phyloP scores from a whole-genome alignment of 371 early-diverging fungal species.

The Mortierella sp. region DNA sequence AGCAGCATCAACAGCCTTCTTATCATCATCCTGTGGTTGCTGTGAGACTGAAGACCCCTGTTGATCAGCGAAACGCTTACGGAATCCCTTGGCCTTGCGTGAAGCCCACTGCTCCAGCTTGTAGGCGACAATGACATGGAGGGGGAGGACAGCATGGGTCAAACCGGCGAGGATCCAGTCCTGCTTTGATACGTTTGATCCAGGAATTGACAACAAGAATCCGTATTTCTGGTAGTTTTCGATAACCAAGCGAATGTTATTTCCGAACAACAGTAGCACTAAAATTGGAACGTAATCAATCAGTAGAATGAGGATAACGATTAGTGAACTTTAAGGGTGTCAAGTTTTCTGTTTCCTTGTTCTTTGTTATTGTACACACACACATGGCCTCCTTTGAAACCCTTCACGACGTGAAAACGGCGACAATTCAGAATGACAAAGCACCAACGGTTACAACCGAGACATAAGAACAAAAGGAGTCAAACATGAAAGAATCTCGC shows the following conservation, averaged over 20 bases:
- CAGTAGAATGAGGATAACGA: neutral
- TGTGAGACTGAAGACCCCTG: neutral
- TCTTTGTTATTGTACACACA: too few relatives aligned
- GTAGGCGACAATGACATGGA: conserved; percentile 67
- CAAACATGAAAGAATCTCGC: too few relatives aligned
- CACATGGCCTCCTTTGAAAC: too few relatives aligned
- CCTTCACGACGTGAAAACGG: neutral
- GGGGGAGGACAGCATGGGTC: conserved; percentile 67
- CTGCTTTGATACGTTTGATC: conserved; percentile 63
- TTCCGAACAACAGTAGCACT: conserved; percentile 89
- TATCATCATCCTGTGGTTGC: conserved; percentile 18
- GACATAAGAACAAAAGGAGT: too few relatives aligned
- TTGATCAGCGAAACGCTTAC: conserved; percentile 24
- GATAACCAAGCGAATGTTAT: conserved; percentile 86
- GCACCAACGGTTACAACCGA: neutral
- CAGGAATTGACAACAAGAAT: conserved; percentile 79
- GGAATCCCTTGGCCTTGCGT: conserved; percentile 52
- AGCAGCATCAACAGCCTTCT: conserved; percentile 22
- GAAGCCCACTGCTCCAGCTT: conserved; percentile 67
- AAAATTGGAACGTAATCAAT: neutral
- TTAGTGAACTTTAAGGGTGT: too few relatives aligned
- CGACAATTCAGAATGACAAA: conserved; percentile 9
- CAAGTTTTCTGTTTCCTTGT: too few relatives aligned
- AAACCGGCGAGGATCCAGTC: conserved; percentile 71
- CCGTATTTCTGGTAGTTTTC: conserved; percentile 95